A percentile compares a stretch with the other conserved stretches of the same genome.
Evolutionary conservation across 805 yeast species (phyloP).

Genomic region (Monosporozyma aquatica): DNA sequence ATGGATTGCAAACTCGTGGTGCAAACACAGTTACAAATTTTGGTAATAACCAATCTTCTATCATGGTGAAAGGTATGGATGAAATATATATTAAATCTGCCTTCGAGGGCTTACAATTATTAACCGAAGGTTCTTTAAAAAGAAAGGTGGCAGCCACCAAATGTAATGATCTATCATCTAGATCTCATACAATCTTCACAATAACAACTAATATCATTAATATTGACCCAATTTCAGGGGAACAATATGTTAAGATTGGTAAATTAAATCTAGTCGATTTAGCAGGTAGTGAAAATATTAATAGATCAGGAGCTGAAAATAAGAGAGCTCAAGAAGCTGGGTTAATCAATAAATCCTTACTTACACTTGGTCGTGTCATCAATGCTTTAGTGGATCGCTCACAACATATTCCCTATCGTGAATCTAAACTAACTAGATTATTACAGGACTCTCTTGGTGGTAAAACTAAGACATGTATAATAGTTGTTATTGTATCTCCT

Average conservation of each 20-base stretch:
- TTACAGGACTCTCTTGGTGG: constrained; percentile 83
- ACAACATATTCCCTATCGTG: constrained; percentile 74
- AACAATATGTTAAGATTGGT: constrained; percentile 44
- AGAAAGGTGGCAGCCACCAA: constrained; percentile 73
- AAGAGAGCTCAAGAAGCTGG: constrained; percentile 90
- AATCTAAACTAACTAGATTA: constrained; percentile 69
- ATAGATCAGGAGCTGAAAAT: constrained; percentile 73
- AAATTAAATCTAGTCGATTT: constrained; percentile 84
- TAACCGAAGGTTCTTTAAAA: constrained; percentile 49
- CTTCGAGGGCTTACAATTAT: constrained; percentile 41
- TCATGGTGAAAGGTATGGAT: constrained; percentile 49
- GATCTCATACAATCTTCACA: constrained; percentile 76
- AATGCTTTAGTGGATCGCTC: constrained; percentile 57
- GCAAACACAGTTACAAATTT: background rate
- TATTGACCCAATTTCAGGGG: constrained; percentile 38
- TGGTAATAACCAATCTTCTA: constrained; percentile 22
- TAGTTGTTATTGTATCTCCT: constrained; percentile 78
- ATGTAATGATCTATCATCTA: constrained; percentile 65
- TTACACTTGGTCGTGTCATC: constrained; percentile 82
- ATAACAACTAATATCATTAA: constrained; percentile 50
- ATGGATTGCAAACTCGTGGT: background rate
- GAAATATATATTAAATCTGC: constrained; percentile 43
- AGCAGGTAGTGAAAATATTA: constrained; percentile 87
- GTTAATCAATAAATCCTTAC: constrained; percentile 71
- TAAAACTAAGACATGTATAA: constrained; percentile 67